Evolutionary conservation across 169 alveolate species (phyloP).

Genomic region (Eimeria tenella): DNA sequence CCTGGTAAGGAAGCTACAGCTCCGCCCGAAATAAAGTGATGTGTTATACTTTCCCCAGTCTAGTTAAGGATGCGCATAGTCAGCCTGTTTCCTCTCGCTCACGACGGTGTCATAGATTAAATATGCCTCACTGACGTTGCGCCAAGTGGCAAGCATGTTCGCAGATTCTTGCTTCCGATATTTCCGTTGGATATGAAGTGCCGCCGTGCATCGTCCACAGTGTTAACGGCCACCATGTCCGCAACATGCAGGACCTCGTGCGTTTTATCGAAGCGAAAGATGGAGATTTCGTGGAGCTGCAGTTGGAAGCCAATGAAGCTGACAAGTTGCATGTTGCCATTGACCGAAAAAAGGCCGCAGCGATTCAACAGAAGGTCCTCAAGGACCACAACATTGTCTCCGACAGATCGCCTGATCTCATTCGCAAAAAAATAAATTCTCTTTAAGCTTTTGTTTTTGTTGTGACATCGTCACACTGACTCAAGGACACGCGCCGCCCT

Average conservation of each 20-base stretch:
- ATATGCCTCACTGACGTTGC: no score
- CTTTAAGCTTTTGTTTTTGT: background rate
- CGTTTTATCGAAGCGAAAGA: background rate
- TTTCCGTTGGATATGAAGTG: slow-evolving; percentile 42
- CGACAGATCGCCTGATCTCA: slow-evolving; percentile 15
- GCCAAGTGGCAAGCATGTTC: no score
- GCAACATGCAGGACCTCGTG: slow-evolving; percentile 28
- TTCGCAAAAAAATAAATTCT: background rate
- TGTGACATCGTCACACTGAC: no score
- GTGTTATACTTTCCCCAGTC: no score
- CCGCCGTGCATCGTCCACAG: slow-evolving; percentile 9
- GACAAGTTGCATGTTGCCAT: background rate
- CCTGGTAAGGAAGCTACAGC: slow-evolving; percentile 11
- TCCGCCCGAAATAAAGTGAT: background rate
- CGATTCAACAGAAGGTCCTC: slow-evolving; percentile 1
- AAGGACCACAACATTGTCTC: slow-evolving; percentile 1
- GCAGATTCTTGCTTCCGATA: slow-evolving; percentile 65
- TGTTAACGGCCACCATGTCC: slow-evolving; percentile 45
- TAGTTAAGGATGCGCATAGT: no score
- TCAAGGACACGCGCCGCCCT: no score
- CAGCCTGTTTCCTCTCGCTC: no score
- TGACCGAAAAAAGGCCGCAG: slow-evolving; percentile 26
- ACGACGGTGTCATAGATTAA: no score
- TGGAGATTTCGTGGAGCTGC: slow-evolving; percentile 8
- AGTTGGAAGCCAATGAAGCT: background rate